Conservation (phyloP, 2,329 filamentous ascomycete genomes). For the Albifimbria verrucaria region DNA sequence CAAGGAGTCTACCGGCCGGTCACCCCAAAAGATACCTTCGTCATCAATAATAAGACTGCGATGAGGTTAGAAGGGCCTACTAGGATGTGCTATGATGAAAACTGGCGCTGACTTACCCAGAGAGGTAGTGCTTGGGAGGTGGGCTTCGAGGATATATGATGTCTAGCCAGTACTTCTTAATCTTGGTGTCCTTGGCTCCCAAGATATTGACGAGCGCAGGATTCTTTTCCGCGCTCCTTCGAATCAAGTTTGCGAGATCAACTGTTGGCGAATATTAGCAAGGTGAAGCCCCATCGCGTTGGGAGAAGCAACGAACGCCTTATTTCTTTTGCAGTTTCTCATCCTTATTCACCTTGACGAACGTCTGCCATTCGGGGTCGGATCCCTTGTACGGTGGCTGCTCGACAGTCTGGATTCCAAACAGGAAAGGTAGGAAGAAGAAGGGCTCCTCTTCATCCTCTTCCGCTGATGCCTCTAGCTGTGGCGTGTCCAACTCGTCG, state of each 20-base stretch:
- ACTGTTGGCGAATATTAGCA: slow-evolving; percentile 19
- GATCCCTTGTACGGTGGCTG: slow-evolving; percentile 49
- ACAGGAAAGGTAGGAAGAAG: slow-evolving; percentile 60
- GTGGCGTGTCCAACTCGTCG: slow-evolving; percentile 40
- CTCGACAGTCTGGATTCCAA: slow-evolving; percentile 47
- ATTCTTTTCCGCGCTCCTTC: slow-evolving; percentile 36
- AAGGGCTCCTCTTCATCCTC: slow-evolving; percentile 41
- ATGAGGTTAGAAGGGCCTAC: slow-evolving; percentile 15
- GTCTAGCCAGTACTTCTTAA: slow-evolving; percentile 57
- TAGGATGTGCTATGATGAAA: background rate
- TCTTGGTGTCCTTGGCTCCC: slow-evolving; percentile 44
- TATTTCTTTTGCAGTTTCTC: slow-evolving; percentile 43
- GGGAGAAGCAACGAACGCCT: slow-evolving; percentile 32
- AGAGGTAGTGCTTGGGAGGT: slow-evolving; percentile 56
- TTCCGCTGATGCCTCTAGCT: slow-evolving; percentile 38
- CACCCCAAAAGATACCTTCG: slow-evolving; percentile 45
- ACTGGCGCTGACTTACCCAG: slow-evolving; percentile 46
- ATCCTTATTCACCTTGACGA: slow-evolving; percentile 56
- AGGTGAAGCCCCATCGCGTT: background rate
- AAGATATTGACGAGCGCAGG: slow-evolving; percentile 36
- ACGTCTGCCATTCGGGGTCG: slow-evolving; percentile 63
- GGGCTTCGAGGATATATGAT: slow-evolving; percentile 57
- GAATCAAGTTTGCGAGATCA: slow-evolving; percentile 30
- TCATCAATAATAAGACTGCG: slow-evolving; percentile 47
- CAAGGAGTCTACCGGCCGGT: slow-evolving; percentile 44